These are phyloP conservation scores for Eustoma russellianum DNA, from an alignment of 257 asterid genomes.

Conservation along the genomic window DNA sequence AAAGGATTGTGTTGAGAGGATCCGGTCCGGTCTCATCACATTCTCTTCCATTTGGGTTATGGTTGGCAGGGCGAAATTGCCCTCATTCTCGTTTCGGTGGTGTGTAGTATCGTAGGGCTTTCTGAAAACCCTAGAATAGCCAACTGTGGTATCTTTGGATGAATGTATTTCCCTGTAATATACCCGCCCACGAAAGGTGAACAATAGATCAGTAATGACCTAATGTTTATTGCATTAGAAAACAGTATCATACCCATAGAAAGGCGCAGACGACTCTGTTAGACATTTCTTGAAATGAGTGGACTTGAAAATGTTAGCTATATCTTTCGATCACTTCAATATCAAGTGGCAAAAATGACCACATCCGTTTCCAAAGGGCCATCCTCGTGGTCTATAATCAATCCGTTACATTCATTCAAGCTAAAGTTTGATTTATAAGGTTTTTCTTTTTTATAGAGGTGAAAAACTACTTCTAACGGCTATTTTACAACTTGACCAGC, in stretches of 20 bases:
- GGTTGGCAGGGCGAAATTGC: constrained; percentile 34
- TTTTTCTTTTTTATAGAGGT: too few relatives aligned
- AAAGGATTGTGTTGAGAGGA: too few relatives aligned
- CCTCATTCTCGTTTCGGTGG: constrained; percentile 45
- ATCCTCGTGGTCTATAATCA: constrained; percentile 16
- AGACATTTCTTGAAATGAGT: constrained; percentile 40
- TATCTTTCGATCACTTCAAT: constrained; percentile 37
- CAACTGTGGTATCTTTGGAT: constrained; percentile 46
- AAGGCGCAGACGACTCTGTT: constrained; percentile 38
- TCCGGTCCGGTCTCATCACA: constrained; percentile 34
- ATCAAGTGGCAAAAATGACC: constrained; percentile 53
- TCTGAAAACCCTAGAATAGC: constrained; percentile 56
- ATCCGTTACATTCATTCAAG: too few relatives aligned
- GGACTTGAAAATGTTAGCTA: too few relatives aligned
- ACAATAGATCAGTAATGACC: too few relatives aligned
- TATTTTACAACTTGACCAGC: too few relatives aligned
- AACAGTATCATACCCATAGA: too few relatives aligned
- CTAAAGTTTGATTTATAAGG: too few relatives aligned
- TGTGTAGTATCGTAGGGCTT: constrained; percentile 38
- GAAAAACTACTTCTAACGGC: too few relatives aligned
- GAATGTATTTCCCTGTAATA: constrained; percentile 55
- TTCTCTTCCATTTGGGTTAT: constrained; percentile 43
- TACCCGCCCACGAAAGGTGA: constrained; percentile 28
- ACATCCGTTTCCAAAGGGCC: constrained; percentile 28
- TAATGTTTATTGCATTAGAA: too few relatives aligned